A percentile compares a stretch with the other conserved stretches of the same genome.
phyloP scores from a whole-genome alignment of 2,329 filamentous ascomycete genomes.

The Aspergillus tubingensis region DNA sequence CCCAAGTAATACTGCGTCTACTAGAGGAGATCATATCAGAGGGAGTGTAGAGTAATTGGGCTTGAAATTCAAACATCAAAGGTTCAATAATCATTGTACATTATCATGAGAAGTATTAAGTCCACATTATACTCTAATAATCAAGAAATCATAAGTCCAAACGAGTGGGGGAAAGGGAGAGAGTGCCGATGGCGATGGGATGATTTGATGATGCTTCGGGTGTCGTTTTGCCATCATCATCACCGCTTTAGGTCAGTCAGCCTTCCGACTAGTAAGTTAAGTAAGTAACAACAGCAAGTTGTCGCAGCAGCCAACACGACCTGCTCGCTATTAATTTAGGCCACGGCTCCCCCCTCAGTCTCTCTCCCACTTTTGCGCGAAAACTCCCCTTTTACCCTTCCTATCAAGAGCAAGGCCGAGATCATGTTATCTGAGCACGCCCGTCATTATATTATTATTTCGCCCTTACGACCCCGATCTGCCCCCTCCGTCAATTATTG shows the following conservation, averaged over 20 bases:
- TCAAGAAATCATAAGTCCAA: neutral
- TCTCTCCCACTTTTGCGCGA: neutral
- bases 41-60: neutral
- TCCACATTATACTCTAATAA: too few relatives aligned
- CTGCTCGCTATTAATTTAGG: conserved; percentile 4
- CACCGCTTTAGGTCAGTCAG: conserved; percentile 5
- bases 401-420: neutral
- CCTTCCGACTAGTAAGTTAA: neutral
- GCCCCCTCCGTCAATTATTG: too few relatives aligned
- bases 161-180: neutral
- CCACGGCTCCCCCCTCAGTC: neutral
- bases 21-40: neutral
- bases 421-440: neutral
- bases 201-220: neutral
- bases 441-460: neutral
- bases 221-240: conserved; percentile 2
- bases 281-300: neutral
- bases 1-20: neutral
- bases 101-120: too few relatives aligned
- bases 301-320: neutral
- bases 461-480: neutral
- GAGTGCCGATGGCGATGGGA: neutral
- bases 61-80: neutral
- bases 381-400: neutral
- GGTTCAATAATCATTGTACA: too few relatives aligned